These are phyloP conservation scores for Calcarisporium arbuscula DNA, from an alignment of 2,329 filamentous ascomycete genomes.

Conservation along the genomic window DNA sequence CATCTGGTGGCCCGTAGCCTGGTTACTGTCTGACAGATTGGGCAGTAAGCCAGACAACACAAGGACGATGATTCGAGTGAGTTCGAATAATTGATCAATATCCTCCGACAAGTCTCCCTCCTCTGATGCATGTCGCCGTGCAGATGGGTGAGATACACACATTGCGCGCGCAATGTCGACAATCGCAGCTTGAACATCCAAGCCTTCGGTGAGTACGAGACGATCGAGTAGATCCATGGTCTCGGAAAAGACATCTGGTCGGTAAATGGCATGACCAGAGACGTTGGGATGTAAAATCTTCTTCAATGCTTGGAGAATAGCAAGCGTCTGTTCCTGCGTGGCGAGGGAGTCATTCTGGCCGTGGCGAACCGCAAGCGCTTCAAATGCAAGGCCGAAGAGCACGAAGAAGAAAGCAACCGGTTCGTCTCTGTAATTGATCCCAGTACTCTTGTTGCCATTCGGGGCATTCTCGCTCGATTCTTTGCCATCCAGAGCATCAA, in stretches of 20 bases:
- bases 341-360: slow-evolving; percentile 45
- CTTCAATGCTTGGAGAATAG: slow-evolving; percentile 84
- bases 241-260: slow-evolving; percentile 91
- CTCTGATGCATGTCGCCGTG: slow-evolving; percentile 48
- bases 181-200: slow-evolving; percentile 85
- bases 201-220: slow-evolving; percentile 82
- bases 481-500: slow-evolving; percentile 91
- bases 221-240: slow-evolving; percentile 94
- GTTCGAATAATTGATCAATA: slow-evolving; percentile 94
- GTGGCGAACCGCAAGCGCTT: slow-evolving; percentile 81
- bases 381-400: slow-evolving; percentile 91
- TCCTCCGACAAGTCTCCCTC: slow-evolving; percentile 87
- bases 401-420: slow-evolving; percentile 99
- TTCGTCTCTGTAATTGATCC: slow-evolving; percentile 97
- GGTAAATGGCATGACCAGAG: slow-evolving; percentile 92
- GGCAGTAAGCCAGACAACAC: slow-evolving; percentile 84
- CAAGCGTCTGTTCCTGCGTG: slow-evolving; percentile 72
- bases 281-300: slow-evolving; percentile 93
- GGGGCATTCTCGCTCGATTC: slow-evolving; percentile 41
- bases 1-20: slow-evolving; percentile 65
- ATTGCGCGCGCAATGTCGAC: slow-evolving; percentile 89
- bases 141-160: slow-evolving; percentile 86
- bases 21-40: slow-evolving; percentile 64
- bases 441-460: slow-evolving; percentile 56
- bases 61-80: slow-evolving; percentile 92